Evolutionary conservation across 257 asterid genomes (phyloP).

Genomic region (Paraleonurus japonicus): DNA sequence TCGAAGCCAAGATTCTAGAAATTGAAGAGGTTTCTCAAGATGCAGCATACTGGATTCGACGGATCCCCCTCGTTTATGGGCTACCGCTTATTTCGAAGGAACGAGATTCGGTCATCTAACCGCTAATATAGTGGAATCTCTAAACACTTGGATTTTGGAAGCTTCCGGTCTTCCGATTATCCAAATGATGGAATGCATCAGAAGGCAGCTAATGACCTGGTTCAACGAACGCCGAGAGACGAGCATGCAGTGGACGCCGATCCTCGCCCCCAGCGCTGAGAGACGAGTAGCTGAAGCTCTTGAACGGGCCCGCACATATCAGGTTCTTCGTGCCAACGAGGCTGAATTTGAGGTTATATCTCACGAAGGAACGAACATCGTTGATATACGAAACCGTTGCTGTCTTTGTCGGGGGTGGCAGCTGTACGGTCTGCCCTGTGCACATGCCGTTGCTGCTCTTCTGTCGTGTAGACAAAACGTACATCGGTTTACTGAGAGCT

Average conservation of each 20-base stretch:
- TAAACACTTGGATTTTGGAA: constrained; percentile 75
- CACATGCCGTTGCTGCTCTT: constrained; percentile 96
- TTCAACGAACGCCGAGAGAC: constrained; percentile 90
- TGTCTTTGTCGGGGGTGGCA: constrained; percentile 95
- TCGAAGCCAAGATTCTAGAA: constrained; percentile 70
- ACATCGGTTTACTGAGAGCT: constrained; percentile 87
- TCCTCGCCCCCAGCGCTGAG: constrained; percentile 88
- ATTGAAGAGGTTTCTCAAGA: constrained; percentile 89
- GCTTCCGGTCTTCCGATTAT: constrained; percentile 88
- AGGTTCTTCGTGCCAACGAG: constrained; percentile 93
- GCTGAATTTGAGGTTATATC: constrained; percentile 95
- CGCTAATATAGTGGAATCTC: constrained; percentile 65
- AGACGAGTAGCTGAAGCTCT: constrained; percentile 85
- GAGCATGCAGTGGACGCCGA: constrained; percentile 95
- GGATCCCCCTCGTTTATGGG: constrained; percentile 86
- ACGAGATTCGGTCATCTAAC: constrained; percentile 87
- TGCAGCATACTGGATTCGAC: constrained; percentile 88
- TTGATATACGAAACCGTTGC: constrained; percentile 71
- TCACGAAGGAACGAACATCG: constrained; percentile 85
- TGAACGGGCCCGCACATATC: constrained; percentile 83
- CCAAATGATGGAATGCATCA: constrained; percentile 93
- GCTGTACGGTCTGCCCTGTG: constrained; percentile 89
- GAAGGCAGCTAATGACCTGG: constrained; percentile 95
- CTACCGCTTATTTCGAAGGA: constrained; percentile 86
- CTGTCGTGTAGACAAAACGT: constrained; percentile 89